Base-by-base conservation (phyloP, 495 filamentous ascomycete genomes). In the Aspergillus baeticus region DNA sequence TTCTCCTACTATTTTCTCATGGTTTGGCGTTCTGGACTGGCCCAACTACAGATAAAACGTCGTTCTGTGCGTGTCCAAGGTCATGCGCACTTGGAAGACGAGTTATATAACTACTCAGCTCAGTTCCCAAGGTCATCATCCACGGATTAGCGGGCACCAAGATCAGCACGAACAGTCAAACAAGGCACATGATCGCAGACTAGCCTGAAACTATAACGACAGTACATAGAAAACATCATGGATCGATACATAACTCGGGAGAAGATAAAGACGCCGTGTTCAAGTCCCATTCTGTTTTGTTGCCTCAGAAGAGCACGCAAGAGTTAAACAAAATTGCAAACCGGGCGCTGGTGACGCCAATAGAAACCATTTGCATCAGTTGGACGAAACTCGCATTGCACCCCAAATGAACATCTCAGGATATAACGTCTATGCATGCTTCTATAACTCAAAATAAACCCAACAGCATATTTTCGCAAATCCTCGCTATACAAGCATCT, bases 371-470 rank as follows among this genome's bases (percentile, higher is more conserved):
- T 38, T 14, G 56, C 56, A 15, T 36, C 34, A 20, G 34, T 46
- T 36, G 36, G 38, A 49, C 39, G 51, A 36, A 59, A 62, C 57
- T 53, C 57, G 55, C 55, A 62, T 63, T 48, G 52, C 41, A 35
- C 51, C 61, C 47, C 43, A 47, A 52, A 54, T 49, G 48, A 54
- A 57, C 47, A 50, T 59, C 56, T 47, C 53, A 45, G 51, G 51
- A 47, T 51, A 61, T 58, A 60, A 49, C 54, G 59, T 58, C 51
- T 59, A 61, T 69, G 59, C 61, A 66, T 62, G 55, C 54, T 64
- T 58, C 62, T 63, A 64, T 64, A 38, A 54, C 58, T 57, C 57
- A 59, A 55, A 55, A 41, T 14, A 46, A 47, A 33, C 35, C 55
- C 54, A 52, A 49, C 47, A 54, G 11, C 51, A 48, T 38, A 51